Conservation (phyloP, 2,329 filamentous ascomycete genomes). For the Aspergillus sojae region DNA sequence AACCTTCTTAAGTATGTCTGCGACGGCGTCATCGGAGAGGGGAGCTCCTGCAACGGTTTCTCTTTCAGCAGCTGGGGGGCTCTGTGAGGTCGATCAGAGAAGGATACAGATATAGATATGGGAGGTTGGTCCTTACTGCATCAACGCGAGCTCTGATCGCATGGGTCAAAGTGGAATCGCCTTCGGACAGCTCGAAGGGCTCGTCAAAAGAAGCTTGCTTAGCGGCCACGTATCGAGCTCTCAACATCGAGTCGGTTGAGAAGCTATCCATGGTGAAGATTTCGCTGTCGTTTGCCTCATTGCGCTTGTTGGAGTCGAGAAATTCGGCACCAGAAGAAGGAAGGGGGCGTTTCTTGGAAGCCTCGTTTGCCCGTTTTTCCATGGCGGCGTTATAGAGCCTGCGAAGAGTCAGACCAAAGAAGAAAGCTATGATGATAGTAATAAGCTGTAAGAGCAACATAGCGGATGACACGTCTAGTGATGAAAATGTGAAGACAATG, state of each 20-base stretch:
- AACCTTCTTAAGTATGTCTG: slow-evolving; percentile 20
- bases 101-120: neutral
- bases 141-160: neutral
- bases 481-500: neutral
- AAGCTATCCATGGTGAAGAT: neutral
- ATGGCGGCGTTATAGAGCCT: neutral
- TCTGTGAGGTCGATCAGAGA: neutral
- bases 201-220: neutral
- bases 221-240: neutral
- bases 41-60: neutral
- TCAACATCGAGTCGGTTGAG: neutral
- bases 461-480: neutral
- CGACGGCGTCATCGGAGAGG: slow-evolving; percentile 21
- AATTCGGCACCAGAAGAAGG: neutral
- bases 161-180: neutral
- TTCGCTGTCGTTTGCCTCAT: neutral
- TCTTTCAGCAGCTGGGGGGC: neutral
- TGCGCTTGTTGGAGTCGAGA: neutral
- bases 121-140: neutral
- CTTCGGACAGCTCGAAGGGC: neutral
- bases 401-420: neutral
- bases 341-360: neutral
- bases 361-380: neutral
- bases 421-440: neutral
- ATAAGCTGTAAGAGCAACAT: neutral